Percentiles rank a stretch among this genome's conserved stretches.
Evolutionary conservation across 768 basidiomycete species (phyloP).

Genomic region (Rossbeevera mucosa): DNA sequence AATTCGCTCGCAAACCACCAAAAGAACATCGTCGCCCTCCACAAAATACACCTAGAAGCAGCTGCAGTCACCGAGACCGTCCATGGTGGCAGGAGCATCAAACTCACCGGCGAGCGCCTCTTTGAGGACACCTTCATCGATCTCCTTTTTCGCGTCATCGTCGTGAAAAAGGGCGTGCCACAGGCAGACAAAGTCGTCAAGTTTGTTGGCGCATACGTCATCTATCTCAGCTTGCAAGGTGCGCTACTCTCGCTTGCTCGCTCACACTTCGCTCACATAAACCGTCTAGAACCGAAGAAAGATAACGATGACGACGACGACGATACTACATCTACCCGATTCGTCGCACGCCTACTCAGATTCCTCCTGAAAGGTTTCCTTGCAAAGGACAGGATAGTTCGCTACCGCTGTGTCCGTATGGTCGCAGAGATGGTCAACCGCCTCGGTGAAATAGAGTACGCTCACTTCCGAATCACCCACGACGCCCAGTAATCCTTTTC

Average conservation of each 20-base stretch:
- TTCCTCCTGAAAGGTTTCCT: slow-evolving; percentile 74
- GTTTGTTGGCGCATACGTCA: slow-evolving; percentile 77
- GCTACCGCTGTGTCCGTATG: slow-evolving; percentile 75
- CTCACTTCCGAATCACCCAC: background rate
- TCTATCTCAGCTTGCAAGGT: slow-evolving; percentile 77
- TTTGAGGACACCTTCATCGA: slow-evolving; percentile 67
- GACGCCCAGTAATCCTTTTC: background rate
- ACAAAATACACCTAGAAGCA: slow-evolving; percentile 72
- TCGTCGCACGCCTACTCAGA: slow-evolving; percentile 60
- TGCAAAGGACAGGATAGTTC: slow-evolving; percentile 83
- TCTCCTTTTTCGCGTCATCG: slow-evolving; percentile 56
- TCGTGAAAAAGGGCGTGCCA: slow-evolving; percentile 73
- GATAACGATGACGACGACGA: slow-evolving; percentile 53
- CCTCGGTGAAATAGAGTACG: slow-evolving; percentile 84
- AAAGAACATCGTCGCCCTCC: slow-evolving; percentile 80
- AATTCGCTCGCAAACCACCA: slow-evolving; percentile 72
- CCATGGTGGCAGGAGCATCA: slow-evolving; percentile 46
- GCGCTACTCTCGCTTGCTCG: slow-evolving; percentile 7
- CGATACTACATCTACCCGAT: slow-evolving; percentile 65
- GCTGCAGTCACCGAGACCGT: slow-evolving; percentile 47
- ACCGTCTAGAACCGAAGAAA: slow-evolving; percentile 32
- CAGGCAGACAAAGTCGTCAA: slow-evolving; percentile 76
- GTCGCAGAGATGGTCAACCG: slow-evolving; percentile 75
- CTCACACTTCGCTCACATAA: background rate
- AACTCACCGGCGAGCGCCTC: slow-evolving; percentile 67